Base-by-base conservation (phyloP, 2,329 filamentous ascomycete species). In the Annulohypoxylon truncatum region DNA sequence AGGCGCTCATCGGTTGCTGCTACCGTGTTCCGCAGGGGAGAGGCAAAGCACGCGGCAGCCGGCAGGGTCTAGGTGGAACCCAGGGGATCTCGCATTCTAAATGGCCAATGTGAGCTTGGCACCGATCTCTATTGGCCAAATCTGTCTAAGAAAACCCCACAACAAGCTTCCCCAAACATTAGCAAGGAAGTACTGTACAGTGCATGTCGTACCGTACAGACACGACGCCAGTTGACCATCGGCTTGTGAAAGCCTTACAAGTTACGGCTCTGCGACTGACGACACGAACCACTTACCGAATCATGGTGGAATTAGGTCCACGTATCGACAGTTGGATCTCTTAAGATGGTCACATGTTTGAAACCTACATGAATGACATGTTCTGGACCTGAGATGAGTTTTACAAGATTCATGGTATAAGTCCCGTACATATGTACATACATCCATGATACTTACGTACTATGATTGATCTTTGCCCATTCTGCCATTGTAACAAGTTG, bases 161-260 rank as follows among this genome's bases (percentile, higher is more conserved):
- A 57, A 4, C 10, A 57, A 69, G 51, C 53, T 67, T 63, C 58
- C 61, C 64, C 67, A 61, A 67, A 60, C 54, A 69, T 64, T 64
- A 59, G 35, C 38, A 54, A 33, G 56, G 42, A 54, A 40, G 20
- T 38, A 33, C 10, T 56, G 8, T 64, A 69, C 64, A 69, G 67
- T 64, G 28, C 54, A 20, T 28, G 15, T 63, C 50, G 33, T 61
- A 69, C 64, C n/a, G 62, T 67, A 44, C 53, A 22, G 33, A 57
- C 28, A 28, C 31, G 48, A 55, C 6, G 4, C 38, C 40, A 26
- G 24, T 47, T 47, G 22, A 4, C 20, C 22, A 29, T 67, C 60
- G 60, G 64, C 60, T 67, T 67, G 67, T 69, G 67, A 69, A 69
- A 63, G 64, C 54, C 60, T 53, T 56, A 46, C 55, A 47, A 42